A percentile compares a stretch with the other conserved stretches of the same genome.
Conservation (phyloP, 768 basidiomycete genomes). For the Tylopilus balloui region DNA sequence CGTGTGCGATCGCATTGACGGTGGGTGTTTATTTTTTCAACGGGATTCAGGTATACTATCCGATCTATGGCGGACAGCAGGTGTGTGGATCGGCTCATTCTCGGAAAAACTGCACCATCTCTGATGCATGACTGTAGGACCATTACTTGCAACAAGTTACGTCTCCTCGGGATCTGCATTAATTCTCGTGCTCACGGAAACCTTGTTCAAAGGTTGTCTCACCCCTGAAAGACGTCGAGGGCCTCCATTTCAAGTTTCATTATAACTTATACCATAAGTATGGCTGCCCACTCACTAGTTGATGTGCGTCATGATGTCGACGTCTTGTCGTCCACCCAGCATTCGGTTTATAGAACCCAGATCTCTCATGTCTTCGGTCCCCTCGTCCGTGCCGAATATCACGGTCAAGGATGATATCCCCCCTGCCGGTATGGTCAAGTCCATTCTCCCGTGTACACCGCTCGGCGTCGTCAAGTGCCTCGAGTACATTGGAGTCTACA, state of each 20-base stretch:
- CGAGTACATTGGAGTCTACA: constrained; percentile 90
- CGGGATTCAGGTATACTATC: constrained; percentile 78
- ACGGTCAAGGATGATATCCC: constrained; percentile 53
- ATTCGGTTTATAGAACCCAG: constrained; percentile 87
- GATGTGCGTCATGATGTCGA: neutral
- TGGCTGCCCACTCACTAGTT: constrained; percentile 14
- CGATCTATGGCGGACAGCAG: constrained; percentile 88
- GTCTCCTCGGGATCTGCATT: neutral
- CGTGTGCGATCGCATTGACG: neutral
- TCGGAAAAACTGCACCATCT: neutral
- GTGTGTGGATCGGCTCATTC: constrained; percentile 36
- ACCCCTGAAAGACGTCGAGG: constrained; percentile 96
- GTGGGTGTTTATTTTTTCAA: neutral
- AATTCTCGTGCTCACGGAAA: neutral
- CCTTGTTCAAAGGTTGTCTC: constrained; percentile 66
- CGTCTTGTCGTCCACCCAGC: constrained; percentile 38
- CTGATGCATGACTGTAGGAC: constrained; percentile 49
- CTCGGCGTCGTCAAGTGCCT: constrained; percentile 95
- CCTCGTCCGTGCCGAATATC: constrained; percentile 28
- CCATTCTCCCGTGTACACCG: constrained; percentile 95
- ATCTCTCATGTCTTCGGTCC: constrained; percentile 52
- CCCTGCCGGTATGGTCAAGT: constrained; percentile 87
- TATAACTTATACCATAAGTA: constrained; percentile 95
- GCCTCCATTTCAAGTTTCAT: constrained; percentile 93
- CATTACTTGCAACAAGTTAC: constrained; percentile 92